phyloP scores from a whole-genome alignment of 768 basidiomycete species.

The Strobilomyces dryophilus region DNA sequence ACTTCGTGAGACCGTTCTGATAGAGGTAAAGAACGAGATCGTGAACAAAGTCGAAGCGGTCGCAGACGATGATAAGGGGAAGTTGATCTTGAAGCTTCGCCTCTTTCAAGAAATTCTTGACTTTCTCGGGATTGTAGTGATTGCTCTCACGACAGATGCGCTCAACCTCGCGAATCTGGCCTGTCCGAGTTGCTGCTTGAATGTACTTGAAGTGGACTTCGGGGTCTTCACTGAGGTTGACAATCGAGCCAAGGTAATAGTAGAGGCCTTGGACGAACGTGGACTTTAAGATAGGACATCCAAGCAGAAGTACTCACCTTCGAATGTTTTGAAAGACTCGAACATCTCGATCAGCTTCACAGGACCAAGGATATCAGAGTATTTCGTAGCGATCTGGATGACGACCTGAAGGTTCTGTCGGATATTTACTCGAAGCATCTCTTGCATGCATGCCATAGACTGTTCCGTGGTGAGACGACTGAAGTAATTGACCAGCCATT shows the following conservation, averaged over 20 bases:
- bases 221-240: slow-evolving; percentile 92
- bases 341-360: slow-evolving; percentile 99
- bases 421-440: slow-evolving; percentile 96
- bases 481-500: slow-evolving; percentile 99
- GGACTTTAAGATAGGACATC: background rate
- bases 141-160: slow-evolving; percentile 98
- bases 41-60: slow-evolving; percentile 99
- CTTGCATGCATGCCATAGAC: slow-evolving; percentile 92
- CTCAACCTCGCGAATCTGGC: slow-evolving; percentile 98
- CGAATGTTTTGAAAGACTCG: slow-evolving; percentile 95
- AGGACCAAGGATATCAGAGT: slow-evolving; percentile 95
- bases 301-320: slow-evolving; percentile 48
- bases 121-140: slow-evolving; percentile 97
- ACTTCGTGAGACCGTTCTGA: slow-evolving; percentile 93
- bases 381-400: slow-evolving; percentile 97
- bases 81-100: slow-evolving; percentile 95
- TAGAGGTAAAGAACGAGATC: slow-evolving; percentile 98
- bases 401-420: slow-evolving; percentile 96
- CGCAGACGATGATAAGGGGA: slow-evolving; percentile 99
- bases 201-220: slow-evolving; percentile 99
- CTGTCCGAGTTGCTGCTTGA: slow-evolving; percentile 95
- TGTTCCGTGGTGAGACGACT: slow-evolving; percentile 96
- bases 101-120: slow-evolving; percentile 99
- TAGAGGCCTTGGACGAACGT: slow-evolving; percentile 62
- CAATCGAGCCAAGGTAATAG: slow-evolving; percentile 97